Evolutionary conservation across 176 grass and related monocot genomes (phyloP).

Genomic region (Oryza australiensis): DNA sequence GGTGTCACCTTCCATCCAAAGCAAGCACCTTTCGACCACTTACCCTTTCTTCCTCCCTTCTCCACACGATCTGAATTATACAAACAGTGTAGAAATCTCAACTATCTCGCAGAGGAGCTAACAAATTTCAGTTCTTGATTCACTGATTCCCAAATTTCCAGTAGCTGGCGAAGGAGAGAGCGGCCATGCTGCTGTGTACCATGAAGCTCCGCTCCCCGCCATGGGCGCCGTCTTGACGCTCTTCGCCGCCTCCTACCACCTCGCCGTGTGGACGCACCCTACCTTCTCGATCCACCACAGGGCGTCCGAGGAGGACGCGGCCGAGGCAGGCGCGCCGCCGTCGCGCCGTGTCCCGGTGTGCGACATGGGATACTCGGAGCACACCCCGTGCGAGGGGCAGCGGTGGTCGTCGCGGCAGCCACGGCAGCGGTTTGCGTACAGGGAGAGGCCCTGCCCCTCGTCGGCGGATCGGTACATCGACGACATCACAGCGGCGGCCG

Average conservation of each 20-base stretch:
- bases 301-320: background rate
- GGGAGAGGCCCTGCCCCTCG: slow-evolving; percentile 40
- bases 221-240: slow-evolving; percentile 2
- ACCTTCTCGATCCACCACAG: slow-evolving; percentile 38
- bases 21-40: background rate
- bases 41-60: too few species aligned
- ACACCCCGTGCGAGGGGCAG: slow-evolving; percentile 47
- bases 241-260: slow-evolving; percentile 28
- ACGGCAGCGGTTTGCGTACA: slow-evolving; percentile 24
- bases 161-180: background rate
- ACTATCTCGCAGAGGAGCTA: background rate
- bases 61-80: background rate
- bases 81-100: background rate
- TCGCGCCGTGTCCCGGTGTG: slow-evolving; percentile 18
- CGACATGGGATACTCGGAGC: slow-evolving; percentile 7
- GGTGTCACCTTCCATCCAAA: background rate
- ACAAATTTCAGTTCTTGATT: background rate
- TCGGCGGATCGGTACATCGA: slow-evolving; percentile 20
- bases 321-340: background rate
- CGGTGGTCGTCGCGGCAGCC: slow-evolving; percentile 7
- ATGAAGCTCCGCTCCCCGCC: background rate
- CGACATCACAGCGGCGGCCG: background rate
- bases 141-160: background rate
- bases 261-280: slow-evolving; percentile 9
- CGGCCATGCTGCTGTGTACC: background rate